phyloP scores from a whole-genome alignment of 2,329 filamentous ascomycete species.

The Fusarium virguliforme region DNA sequence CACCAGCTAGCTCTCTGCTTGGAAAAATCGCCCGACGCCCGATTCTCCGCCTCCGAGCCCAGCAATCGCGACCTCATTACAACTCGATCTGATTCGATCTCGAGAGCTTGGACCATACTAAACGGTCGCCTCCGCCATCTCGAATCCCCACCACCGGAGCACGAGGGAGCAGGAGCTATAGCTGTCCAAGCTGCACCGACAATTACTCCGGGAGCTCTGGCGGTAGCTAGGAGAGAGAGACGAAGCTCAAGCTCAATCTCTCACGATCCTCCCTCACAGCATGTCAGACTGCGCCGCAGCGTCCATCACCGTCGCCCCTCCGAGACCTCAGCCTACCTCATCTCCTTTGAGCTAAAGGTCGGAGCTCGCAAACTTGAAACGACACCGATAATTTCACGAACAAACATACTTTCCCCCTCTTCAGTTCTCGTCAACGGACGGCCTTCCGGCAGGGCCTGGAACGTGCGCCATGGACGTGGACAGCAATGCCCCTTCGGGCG shows the following conservation, averaged over 20 bases:
- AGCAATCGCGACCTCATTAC: conserved; percentile 18
- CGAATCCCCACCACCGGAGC: conserved; percentile 35
- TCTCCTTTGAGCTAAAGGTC: conserved; percentile 41
- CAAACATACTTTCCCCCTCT: conserved; percentile 8
- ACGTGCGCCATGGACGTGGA: conserved; percentile 54
- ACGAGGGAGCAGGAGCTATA: conserved; percentile 24
- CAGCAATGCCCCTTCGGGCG: conserved; percentile 50
- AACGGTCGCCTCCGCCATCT: conserved; percentile 33
- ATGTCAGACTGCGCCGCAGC: conserved; percentile 48
- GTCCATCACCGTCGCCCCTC: conserved; percentile 41
- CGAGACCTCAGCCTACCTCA: conserved; percentile 38
- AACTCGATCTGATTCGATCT: conserved; percentile 16
- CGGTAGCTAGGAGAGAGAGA: conserved; percentile 4
- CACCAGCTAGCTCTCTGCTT: conserved; percentile 27
- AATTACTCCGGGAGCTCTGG: conserved; percentile 1
- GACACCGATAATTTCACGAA: conserved; percentile 13
- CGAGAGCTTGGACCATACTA: conserved; percentile 26
- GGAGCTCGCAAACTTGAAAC: conserved; percentile 28
- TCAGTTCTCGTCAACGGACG: conserved; percentile 24
- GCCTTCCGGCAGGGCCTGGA: conserved; percentile 25
- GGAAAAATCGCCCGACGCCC: conserved; percentile 15
- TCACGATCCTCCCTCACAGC: conserved; percentile 43
- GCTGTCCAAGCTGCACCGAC: conserved; percentile 20
- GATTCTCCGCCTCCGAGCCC: conserved; percentile 12
- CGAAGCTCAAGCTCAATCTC: conserved; percentile 16